A percentile compares a stretch with the other conserved stretches of the same genome.
Conservation (phyloP, 371 early-diverging fungal species). For the Syncephalastrum racemosum region DNA sequence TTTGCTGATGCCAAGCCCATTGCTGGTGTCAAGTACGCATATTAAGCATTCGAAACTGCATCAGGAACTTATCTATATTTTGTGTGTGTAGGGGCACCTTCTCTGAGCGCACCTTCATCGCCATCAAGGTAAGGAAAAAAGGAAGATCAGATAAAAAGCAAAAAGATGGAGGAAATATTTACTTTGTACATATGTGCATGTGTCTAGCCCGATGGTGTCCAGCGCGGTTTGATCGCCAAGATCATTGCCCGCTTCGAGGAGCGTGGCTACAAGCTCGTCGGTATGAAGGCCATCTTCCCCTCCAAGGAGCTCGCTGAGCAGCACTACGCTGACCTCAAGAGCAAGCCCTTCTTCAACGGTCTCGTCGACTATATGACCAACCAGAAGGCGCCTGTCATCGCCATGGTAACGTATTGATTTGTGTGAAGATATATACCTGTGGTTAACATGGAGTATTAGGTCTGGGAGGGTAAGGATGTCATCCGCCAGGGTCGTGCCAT, state of each 20-base stretch:
- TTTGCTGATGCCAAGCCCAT: constrained; percentile 56
- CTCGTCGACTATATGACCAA: constrained; percentile 77
- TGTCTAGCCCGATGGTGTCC: constrained; percentile 68
- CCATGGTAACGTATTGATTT: constrained; percentile 46
- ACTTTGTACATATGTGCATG: too few species aligned
- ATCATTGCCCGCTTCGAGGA: constrained; percentile 84
- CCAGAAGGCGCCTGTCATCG: constrained; percentile 72
- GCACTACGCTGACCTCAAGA: constrained; percentile 88
- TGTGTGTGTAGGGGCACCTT: constrained; percentile 43
- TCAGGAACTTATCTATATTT: not conserved
- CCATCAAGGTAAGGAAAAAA: constrained; percentile 60
- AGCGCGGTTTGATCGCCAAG: constrained; percentile 84
- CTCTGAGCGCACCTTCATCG: constrained; percentile 83
- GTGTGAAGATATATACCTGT: constrained; percentile 5
- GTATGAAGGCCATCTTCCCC: constrained; percentile 56
- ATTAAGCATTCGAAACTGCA: not conserved
- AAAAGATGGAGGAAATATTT: not conserved
- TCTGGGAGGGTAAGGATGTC: constrained; percentile 90
- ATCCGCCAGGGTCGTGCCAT: constrained; percentile 87
- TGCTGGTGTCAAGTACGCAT: constrained; percentile 63
- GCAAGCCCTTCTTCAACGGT: constrained; percentile 87
- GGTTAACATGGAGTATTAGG: not conserved
- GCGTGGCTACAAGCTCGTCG: constrained; percentile 69
- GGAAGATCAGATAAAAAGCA: not conserved
- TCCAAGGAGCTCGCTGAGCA: constrained; percentile 70